A percentile compares a stretch with the other conserved stretches of the same genome.
Evolutionary conservation across 2,329 filamentous ascomycete genomes (phyloP).

Genomic region (Cyanodermella asteris): DNA sequence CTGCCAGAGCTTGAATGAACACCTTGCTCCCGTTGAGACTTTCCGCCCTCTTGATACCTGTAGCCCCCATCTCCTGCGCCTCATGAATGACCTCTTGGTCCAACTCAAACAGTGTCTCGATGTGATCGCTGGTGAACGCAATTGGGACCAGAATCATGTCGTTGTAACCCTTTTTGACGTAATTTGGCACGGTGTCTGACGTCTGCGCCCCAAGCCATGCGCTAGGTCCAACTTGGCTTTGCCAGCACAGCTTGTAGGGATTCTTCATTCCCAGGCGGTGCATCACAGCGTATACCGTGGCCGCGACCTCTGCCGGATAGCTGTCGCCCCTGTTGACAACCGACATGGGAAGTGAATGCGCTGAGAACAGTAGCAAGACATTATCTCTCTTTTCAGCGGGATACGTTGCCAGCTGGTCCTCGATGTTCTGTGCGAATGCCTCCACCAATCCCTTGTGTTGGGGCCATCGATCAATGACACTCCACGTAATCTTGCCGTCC

Average conservation of each 20-base stretch:
- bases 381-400: slow-evolving; percentile 57
- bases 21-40: slow-evolving; percentile 76
- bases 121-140: slow-evolving; percentile 96
- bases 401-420: slow-evolving; percentile 64
- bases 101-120: slow-evolving; percentile 86
- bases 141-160: slow-evolving; percentile 85
- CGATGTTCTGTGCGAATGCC: slow-evolving; percentile 81
- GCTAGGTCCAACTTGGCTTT: slow-evolving; percentile 88
- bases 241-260: slow-evolving; percentile 87
- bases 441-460: slow-evolving; percentile 77
- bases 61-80: slow-evolving; percentile 37
- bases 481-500: slow-evolving; percentile 70
- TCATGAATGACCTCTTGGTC: slow-evolving; percentile 91
- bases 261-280: slow-evolving; percentile 69
- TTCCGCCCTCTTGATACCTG: slow-evolving; percentile 73
- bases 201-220: slow-evolving; percentile 95
- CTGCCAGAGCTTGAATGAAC: slow-evolving; percentile 76
- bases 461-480: slow-evolving; percentile 94
- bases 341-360: slow-evolving; percentile 89
- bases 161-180: slow-evolving; percentile 76
- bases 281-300: slow-evolving; percentile 95
- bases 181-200: slow-evolving; percentile 63
- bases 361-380: slow-evolving; percentile 79
- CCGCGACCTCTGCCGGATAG: slow-evolving; percentile 86
- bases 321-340: slow-evolving; percentile 92